Evolutionary conservation across 495 filamentous ascomycete genomes (phyloP), one percentile per base, ranked within the genome.

Genomic region (Chaetomium tenue): DNA sequence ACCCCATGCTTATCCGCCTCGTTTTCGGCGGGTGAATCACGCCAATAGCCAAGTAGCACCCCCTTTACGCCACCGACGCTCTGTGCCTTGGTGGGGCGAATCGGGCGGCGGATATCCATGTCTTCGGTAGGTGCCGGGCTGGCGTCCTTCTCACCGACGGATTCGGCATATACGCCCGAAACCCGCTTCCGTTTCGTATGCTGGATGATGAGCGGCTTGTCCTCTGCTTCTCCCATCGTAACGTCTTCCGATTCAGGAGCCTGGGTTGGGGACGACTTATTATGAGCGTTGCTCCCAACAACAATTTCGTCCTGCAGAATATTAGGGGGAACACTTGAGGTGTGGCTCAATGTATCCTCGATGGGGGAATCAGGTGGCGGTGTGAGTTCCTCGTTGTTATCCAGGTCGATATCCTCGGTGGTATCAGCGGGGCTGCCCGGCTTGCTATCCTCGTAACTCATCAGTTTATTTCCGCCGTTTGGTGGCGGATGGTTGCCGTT

Each of bases 41-140:
- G 75, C 83, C 83, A 85, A 54, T 78, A 80, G 48, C 83, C 83
- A 39, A 85, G 69, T 18, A 77, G 64, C 9, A 83, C 76, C 9
- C 79, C 77, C 60, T 83, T 82, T 9, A 74, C 66, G 1, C 67
- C 73, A 13, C 71, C 72, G 15, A 66, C 63, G 18, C 68, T 73
- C 16, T 70, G 71, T 4, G 69, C 72, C 26, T 72, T 75, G 44
- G 67, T 20, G 7, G 75, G 77, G 4, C 63, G 65, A 53, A 33
- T 16, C 5, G 40, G 47, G 6, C 40, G 70, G 13, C 44, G 60
- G 16, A 65, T 7, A 9, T 75, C 74, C 3, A 58, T 58, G 0
- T 72, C 67, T 13, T 74, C 72, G 13, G 25, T 61, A 7, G 66
- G 53, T 9, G 67, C 59, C 46, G 67, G 69, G 28, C 40, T 68